Base-by-base conservation (phyloP, 1,139 yeast genomes). In the Taphrina confusa region DNA sequence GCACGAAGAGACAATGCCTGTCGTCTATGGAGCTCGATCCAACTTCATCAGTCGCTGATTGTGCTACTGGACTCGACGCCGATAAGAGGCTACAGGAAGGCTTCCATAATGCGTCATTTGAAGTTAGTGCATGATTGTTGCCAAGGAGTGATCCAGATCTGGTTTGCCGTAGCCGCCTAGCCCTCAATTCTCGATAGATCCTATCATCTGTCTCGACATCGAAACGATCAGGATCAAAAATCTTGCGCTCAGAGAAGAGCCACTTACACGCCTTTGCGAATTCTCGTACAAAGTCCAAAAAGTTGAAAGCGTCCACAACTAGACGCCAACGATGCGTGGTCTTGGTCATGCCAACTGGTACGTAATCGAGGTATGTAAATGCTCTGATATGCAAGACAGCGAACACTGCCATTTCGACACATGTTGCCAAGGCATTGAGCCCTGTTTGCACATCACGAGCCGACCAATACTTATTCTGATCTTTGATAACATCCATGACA, bases 251-350 rank as follows among this genome's bases (percentile, higher is more conserved):
- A 5, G 14, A 5, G 14, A 30, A 28, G 6, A 45, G n/a, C 51
- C 51, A 45, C 30, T 25, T 45, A 25, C 37, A 45, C 14, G 51
- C 36, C 16, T 16, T 45, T 6, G 9, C 16, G 18, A 45, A 45
- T 14, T 45, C 51, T n/a, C 14, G 6, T 5, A 30, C 23, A 14
- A 45, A 30, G 37, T 45, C 51, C 11, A 28, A 14, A n/a, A 30
- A 30, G 27, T 45, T 45, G 37, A 45, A 45, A 14, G 51, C 51
- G 20, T 45, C 51, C 23, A 45, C 51, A 25, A 45, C 11, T 23
- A 45, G 23, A 3, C 27, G 4, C 51, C 51, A 45, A 11, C 51
- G 36, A 45, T n/a, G 27, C 14, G 51, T 45, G 37, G 51, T 45
- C 6, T 8, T 45, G 3, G 16, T 14, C 14, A 12, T 11, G 4